phyloP scores from a whole-genome alignment of 2,329 filamentous ascomycete genomes.

The Botrytis deweyae region DNA sequence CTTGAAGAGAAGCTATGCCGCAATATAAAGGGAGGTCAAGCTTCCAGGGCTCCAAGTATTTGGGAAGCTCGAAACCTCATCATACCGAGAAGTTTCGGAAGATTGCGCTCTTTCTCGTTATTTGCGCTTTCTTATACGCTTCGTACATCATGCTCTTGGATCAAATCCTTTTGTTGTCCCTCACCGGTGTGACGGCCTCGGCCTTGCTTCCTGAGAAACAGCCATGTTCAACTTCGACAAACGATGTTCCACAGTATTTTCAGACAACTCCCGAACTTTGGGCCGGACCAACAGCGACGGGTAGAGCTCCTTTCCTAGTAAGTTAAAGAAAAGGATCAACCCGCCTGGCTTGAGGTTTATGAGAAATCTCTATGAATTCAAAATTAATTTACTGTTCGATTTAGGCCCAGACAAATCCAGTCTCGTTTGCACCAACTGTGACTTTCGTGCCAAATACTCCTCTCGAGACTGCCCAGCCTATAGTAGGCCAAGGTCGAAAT shows the following conservation, averaged over 20 bases:
- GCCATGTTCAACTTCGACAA: constrained; percentile 6
- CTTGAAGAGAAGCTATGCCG: constrained; percentile 4
- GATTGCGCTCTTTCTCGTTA: constrained; percentile 14
- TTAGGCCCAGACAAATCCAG: constrained; percentile 63
- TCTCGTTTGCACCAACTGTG: constrained; percentile 57
- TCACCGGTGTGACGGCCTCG: constrained; percentile 16
- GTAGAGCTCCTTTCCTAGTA: constrained; percentile 61
- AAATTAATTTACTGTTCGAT: not conserved
- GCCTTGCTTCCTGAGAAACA: constrained; percentile 9
- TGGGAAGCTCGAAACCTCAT: not conserved
- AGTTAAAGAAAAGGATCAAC: not conserved
- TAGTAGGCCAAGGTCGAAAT: constrained; percentile 58
- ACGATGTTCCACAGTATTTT: constrained; percentile 60
- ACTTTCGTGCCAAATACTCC: constrained; percentile 68
- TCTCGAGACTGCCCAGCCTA: constrained; percentile 68
- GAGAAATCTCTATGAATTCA: not conserved
- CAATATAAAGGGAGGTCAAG: constrained; percentile 19
- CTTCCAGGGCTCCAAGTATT: not conserved
- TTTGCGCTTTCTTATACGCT: constrained; percentile 21
- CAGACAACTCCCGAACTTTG: constrained; percentile 60
- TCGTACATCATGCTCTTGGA: constrained; percentile 23
- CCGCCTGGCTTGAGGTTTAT: too few species aligned
- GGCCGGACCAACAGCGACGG: constrained; percentile 69
- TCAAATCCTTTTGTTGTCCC: constrained; percentile 13
- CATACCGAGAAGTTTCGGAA: constrained; percentile 12